A percentile compares a stretch with the other conserved stretches of the same genome.
Evolutionary conservation across 1,284 basidiomycete genomes (phyloP).

Genomic region (Papiliotrema fonsecae): DNA sequence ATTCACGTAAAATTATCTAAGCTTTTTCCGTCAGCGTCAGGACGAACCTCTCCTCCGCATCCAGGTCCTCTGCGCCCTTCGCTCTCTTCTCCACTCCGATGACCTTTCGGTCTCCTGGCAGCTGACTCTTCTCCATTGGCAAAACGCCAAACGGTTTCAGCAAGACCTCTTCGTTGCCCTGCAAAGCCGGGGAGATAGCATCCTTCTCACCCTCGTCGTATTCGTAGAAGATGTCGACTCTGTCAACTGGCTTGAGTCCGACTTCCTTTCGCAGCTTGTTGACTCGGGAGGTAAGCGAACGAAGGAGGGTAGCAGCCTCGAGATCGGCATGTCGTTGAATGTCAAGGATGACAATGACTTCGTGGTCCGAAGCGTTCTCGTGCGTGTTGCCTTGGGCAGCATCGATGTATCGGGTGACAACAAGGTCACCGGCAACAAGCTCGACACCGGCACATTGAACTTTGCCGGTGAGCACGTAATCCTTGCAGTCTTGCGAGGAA

Average conservation of each 20-base stretch:
- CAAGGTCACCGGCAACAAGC: conserved; percentile 81
- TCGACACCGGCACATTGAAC: conserved; percentile 85
- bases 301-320: conserved; percentile 78
- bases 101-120: conserved; percentile 72
- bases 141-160: conserved; percentile 69
- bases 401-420: conserved; percentile 87
- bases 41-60: conserved; percentile 64
- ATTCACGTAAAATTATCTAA: too few relatives aligned
- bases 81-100: conserved; percentile 50
- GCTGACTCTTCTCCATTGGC: conserved; percentile 59
- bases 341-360: conserved; percentile 90
- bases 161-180: conserved; percentile 59
- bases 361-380: conserved; percentile 85
- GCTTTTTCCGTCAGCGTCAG: conserved; percentile 25
- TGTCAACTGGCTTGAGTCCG: conserved; percentile 89
- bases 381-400: conserved; percentile 52
- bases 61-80: conserved; percentile 93
- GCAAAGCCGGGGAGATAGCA: conserved; percentile 73
- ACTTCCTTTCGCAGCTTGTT: conserved; percentile 96
- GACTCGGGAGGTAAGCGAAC: conserved; percentile 88
- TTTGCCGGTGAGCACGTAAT: conserved; percentile 69
- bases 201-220: conserved; percentile 67
- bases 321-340: conserved; percentile 81
- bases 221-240: conserved; percentile 82
- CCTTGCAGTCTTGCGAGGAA: conserved; percentile 76